phyloP scores from a whole-genome alignment of 768 basidiomycete genomes.

The Amanita polypyramis region DNA sequence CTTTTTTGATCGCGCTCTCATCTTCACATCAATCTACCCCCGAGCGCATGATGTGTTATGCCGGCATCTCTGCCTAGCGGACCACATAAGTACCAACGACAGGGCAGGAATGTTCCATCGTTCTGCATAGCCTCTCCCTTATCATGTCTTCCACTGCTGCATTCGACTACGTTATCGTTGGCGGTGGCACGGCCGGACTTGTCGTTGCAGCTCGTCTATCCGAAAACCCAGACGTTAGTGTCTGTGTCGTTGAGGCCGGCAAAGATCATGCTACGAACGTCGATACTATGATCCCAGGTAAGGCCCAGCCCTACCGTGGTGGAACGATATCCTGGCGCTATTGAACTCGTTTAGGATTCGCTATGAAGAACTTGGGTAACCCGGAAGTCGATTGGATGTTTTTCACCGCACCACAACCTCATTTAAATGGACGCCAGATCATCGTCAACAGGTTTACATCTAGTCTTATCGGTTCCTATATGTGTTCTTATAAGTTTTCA shows the following conservation, averaged over 20 bases:
- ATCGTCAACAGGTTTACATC: background rate
- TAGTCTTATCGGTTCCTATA: background rate
- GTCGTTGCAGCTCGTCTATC: conserved; percentile 25
- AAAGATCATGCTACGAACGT: conserved; percentile 10
- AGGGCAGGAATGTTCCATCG: background rate
- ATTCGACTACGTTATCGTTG: conserved; percentile 43
- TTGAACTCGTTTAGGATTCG: conserved; percentile 1
- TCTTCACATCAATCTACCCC: background rate
- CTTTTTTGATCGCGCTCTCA: background rate
- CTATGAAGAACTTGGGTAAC: conserved; percentile 9
- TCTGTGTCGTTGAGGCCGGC: conserved; percentile 31
- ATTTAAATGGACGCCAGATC: conserved; percentile 12
- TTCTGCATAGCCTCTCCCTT: background rate
- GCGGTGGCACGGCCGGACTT: conserved; percentile 23
- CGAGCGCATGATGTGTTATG: background rate
- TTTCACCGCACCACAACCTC: conserved; percentile 15
- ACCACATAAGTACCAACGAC: background rate
- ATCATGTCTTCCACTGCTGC: conserved; percentile 11
- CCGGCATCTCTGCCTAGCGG: background rate
- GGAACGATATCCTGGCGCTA: background rate
- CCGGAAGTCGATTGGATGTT: conserved; percentile 19
- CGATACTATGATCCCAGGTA: conserved; percentile 14
- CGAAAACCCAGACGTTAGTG: conserved; percentile 21
- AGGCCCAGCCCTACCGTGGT: background rate
- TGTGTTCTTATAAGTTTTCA: conserved; percentile 5